phyloP scores from a whole-genome alignment of 768 basidiomycete species.

The Ramaria rubella region DNA sequence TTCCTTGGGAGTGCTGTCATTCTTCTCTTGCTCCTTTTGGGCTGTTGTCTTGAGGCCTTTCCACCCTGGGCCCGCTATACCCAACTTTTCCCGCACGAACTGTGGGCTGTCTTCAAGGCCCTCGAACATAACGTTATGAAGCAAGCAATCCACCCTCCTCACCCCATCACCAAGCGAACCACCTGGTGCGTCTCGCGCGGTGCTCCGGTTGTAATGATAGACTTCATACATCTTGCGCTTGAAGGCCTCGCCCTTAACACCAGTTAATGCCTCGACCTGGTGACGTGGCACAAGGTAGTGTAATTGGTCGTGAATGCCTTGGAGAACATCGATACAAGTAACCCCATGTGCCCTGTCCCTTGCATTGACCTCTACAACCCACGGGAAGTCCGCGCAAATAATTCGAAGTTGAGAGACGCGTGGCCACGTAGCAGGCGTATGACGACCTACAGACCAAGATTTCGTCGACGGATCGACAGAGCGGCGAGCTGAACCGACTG shows the following conservation, averaged over 20 bases:
- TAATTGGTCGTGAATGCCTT: conserved; percentile 45
- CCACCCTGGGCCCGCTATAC: conserved; percentile 4
- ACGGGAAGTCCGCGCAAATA: conserved; percentile 48
- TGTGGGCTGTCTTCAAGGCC: conserved; percentile 46
- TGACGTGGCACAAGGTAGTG: conserved; percentile 26
- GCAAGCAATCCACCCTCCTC: conserved; percentile 62
- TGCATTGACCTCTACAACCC: conserved; percentile 46
- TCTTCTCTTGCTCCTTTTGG: not conserved
- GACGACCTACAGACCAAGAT: conserved; percentile 63
- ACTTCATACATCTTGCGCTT: conserved; percentile 40
- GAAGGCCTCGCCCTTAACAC: conserved; percentile 49
- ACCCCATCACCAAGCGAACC: conserved; percentile 58
- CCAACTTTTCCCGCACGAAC: not conserved
- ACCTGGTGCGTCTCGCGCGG: conserved; percentile 58
- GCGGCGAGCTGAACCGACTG: conserved; percentile 51
- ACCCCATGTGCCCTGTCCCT: conserved; percentile 43
- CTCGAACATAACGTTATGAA: conserved; percentile 52
- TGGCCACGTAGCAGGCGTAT: conserved; percentile 60
- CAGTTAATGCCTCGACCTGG: conserved; percentile 17
- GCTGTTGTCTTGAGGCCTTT: not conserved
- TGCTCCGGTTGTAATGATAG: conserved; percentile 63
- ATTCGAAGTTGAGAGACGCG: conserved; percentile 47
- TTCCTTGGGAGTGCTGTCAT: not conserved
- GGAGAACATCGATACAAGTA: conserved; percentile 61
- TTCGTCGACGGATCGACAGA: conserved; percentile 52